A percentile compares a stretch with the other conserved stretches of the same genome.
These are phyloP conservation scores for Hortiboletus campestris DNA, from an alignment of 768 basidiomycete genomes.

Conservation along the genomic window DNA sequence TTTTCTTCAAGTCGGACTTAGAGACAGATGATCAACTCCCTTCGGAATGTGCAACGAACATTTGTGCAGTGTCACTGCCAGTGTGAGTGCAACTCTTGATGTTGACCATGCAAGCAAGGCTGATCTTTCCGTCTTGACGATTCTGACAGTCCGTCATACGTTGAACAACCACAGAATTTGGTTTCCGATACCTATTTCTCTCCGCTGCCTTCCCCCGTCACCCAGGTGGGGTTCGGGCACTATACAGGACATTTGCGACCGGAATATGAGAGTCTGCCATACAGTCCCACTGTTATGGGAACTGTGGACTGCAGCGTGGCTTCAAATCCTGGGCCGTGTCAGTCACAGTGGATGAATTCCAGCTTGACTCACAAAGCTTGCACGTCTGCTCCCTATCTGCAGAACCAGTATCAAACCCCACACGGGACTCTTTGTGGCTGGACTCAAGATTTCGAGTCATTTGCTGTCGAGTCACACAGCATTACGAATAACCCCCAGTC, in stretches of 20 bases:
- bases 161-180: not conserved
- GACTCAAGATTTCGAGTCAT: not conserved
- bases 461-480: not conserved
- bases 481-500: not conserved
- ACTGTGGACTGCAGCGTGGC: not conserved
- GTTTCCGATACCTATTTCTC: not conserved
- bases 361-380: not conserved
- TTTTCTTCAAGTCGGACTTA: not conserved
- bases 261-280: not conserved
- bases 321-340: not conserved
- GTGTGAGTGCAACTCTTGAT: constrained; percentile 1
- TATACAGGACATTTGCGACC: not conserved
- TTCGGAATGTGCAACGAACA: not conserved
- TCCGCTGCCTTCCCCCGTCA: not conserved
- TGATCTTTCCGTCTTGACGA: not conserved
- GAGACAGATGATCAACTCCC: not conserved
- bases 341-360: not conserved
- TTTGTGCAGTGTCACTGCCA: constrained; percentile 1
- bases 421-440: not conserved
- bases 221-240: not conserved
- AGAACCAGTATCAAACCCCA: not conserved
- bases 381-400: not conserved
- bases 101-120: not conserved
- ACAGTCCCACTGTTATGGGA: not conserved
- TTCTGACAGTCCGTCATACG: not conserved